Evolutionary conservation across 176 grass and related monocot genomes (phyloP).

Genomic region (Lolium perenne): DNA sequence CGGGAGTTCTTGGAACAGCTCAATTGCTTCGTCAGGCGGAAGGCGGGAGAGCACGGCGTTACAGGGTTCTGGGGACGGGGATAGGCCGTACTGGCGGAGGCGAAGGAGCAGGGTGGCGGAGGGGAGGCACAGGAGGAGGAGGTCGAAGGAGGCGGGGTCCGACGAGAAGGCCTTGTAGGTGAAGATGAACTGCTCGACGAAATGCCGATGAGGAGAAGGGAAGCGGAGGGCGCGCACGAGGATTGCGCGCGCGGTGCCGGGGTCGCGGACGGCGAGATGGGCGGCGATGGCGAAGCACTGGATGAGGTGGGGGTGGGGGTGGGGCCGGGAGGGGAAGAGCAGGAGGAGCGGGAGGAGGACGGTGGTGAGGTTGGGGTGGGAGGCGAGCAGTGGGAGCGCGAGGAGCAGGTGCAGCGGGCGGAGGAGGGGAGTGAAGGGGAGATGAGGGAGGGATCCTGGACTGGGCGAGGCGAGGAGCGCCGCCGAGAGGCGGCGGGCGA

Average conservation of each 20-base stretch:
- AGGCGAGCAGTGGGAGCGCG: conserved; percentile 55
- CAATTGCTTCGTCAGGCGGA: conserved; percentile 53
- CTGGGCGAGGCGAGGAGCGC: conserved; percentile 50
- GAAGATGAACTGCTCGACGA: conserved; percentile 72
- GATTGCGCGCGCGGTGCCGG: conserved; percentile 39
- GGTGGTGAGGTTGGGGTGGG: conserved; percentile 50
- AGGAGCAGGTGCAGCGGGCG: conserved; percentile 62
- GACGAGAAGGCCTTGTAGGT: conserved; percentile 92
- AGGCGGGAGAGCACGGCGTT: conserved; percentile 73
- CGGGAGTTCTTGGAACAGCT: conserved; percentile 56
- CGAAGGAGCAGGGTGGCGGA: conserved; percentile 60
- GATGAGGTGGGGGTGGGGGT: conserved; percentile 53
- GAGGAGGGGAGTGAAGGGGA: conserved; percentile 49
- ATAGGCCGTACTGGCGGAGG: conserved; percentile 68
- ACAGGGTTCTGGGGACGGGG: conserved; percentile 66
- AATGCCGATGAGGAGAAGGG: conserved; percentile 61
- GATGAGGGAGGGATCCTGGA: conserved; percentile 34
- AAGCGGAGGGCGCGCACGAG: conserved; percentile 53
- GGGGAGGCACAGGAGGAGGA: conserved; percentile 70
- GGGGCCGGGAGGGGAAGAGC: conserved; percentile 46
- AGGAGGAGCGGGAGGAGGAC: conserved; percentile 61
- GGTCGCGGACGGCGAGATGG: conserved; percentile 57
- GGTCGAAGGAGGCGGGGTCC: conserved; percentile 72
- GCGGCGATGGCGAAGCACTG: conserved; percentile 59
- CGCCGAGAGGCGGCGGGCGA: conserved; percentile 60